phyloP scores from a whole-genome alignment of 108 stramenopile genomes.

The Conticribra weissflogii region DNA sequence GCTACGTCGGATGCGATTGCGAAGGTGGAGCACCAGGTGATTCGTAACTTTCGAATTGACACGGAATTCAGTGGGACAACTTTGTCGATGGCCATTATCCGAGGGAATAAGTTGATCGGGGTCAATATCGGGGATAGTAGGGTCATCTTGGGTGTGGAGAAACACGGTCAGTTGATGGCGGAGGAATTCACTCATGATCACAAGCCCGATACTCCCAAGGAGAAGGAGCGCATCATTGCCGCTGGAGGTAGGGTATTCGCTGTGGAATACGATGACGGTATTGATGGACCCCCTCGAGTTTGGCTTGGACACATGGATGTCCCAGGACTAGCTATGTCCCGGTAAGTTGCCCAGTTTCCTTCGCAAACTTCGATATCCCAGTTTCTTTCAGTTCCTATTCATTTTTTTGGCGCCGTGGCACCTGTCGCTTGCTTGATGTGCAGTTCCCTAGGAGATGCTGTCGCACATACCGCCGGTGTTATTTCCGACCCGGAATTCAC shows the following conservation, averaged over 20 bases:
- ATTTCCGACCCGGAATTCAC: constrained; percentile 95
- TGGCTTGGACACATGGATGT: constrained; percentile 99
- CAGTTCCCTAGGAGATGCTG: constrained; percentile 95
- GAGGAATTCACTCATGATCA: constrained; percentile 95
- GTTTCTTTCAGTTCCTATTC: background rate
- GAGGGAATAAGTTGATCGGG: constrained; percentile 87
- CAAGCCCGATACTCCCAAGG: constrained; percentile 96
- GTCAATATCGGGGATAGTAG: constrained; percentile 96
- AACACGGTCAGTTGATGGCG: constrained; percentile 59
- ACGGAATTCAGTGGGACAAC: constrained; percentile 97
- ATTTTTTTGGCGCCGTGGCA: background rate
- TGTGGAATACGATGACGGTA: constrained; percentile 98
- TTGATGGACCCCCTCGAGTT: constrained; percentile 98
- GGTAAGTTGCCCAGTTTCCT: constrained; percentile 44
- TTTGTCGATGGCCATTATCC: constrained; percentile 90
- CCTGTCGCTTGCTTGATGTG: constrained; percentile 6
- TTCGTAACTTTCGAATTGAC: constrained; percentile 92
- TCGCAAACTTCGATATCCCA: no score
- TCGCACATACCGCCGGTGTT: constrained; percentile 98
- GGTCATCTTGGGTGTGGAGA: constrained; percentile 82
- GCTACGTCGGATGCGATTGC: constrained; percentile 85
- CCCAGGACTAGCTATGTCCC: constrained; percentile 97
- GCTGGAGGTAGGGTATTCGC: constrained; percentile 98
- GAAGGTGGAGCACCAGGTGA: constrained; percentile 88
- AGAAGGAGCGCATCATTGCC: constrained; percentile 94